Evolutionary conservation across 2,329 filamentous ascomycete genomes (phyloP).

Genomic region (Geosmithia putterillii): DNA sequence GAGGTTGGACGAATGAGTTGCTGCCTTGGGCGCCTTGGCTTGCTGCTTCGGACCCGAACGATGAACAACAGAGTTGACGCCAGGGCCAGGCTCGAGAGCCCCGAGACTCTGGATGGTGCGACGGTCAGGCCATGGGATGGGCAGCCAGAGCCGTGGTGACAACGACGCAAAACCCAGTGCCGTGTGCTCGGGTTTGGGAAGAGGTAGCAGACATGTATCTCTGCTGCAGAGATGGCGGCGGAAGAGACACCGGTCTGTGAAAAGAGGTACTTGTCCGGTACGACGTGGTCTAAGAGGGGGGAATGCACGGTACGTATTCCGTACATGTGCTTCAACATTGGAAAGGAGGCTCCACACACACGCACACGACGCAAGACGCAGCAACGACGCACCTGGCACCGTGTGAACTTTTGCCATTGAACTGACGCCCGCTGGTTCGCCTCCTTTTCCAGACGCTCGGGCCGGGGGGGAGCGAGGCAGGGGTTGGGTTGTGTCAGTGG

Average conservation of each 20-base stretch:
- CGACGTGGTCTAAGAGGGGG: not conserved
- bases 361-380: not conserved
- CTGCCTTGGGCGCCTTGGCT: no score
- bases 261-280: not conserved
- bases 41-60: no score
- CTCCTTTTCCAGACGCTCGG: not conserved
- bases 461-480: not conserved
- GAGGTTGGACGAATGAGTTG: no score
- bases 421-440: not conserved
- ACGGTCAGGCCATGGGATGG: not conserved
- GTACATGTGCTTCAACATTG: not conserved
- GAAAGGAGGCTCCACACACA: not conserved
- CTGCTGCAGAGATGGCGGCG: not conserved
- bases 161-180: not conserved
- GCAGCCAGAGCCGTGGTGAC: not conserved
- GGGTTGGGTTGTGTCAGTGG: not conserved
- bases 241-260: no score
- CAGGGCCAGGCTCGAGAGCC: no score
- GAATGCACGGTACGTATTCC: no score
- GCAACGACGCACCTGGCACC: not conserved
- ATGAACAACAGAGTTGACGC: no score
- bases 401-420: not conserved
- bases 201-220: not conserved
- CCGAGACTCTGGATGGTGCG: not conserved
- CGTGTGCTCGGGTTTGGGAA: not conserved